Conservation (phyloP, 768 basidiomycete genomes). For the Pisolithus marmoratus region DNA sequence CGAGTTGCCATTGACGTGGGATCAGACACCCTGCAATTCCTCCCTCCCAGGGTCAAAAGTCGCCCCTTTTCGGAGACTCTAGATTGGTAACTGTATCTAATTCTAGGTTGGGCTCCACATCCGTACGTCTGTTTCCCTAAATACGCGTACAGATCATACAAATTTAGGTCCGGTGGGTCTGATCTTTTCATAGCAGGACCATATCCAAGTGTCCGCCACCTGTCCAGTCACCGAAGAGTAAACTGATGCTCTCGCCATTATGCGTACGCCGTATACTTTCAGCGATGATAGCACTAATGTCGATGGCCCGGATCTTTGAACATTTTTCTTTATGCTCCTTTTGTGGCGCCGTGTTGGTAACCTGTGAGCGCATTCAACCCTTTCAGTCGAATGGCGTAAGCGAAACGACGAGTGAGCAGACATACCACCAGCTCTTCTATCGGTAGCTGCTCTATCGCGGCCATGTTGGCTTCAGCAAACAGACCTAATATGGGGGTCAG, state of each 20-base stretch:
- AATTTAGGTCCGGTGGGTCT: background rate
- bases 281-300: constrained; percentile 87
- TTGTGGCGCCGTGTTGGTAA: constrained; percentile 95
- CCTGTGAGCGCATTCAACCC: constrained; percentile 38
- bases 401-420: background rate
- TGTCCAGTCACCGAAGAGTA: constrained; percentile 82
- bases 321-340: constrained; percentile 53
- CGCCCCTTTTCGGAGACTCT: no score
- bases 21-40: no score
- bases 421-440: constrained; percentile 83
- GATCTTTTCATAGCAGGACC: constrained; percentile 10
- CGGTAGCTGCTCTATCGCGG: constrained; percentile 61
- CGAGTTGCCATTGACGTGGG: background rate
- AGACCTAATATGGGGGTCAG: constrained; percentile 45
- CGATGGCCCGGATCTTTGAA: constrained; percentile 81
- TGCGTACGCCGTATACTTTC: constrained; percentile 95
- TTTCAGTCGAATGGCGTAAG: background rate
- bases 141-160: background rate
- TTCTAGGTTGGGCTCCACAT: background rate
- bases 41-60: no score
- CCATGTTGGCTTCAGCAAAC: constrained; percentile 71
- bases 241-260: constrained; percentile 88
- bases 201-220: constrained; percentile 35
- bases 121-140: background rate
- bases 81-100: no score